Base-by-base conservation (phyloP, 2,329 filamentous ascomycete species). In the Fusarium haematococcum region DNA sequence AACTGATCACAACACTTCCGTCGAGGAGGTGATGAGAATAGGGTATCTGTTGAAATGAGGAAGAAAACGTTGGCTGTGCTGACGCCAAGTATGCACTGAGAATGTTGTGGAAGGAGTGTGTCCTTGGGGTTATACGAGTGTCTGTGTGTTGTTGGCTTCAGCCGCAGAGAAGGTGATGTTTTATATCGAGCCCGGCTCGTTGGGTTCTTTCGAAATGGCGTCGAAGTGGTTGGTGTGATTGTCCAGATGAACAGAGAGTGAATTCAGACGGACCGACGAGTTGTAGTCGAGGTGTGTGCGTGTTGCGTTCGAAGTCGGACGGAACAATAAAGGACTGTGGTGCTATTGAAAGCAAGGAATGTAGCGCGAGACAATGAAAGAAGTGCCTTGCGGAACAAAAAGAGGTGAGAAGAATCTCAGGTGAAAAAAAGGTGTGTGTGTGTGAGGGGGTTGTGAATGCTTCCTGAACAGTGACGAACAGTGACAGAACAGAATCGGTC, bases 211-310 rank as follows among this genome's bases (percentile, higher is more conserved):
- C 18, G 57, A 64, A 39, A 62, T 11, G 45, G n/a, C 35, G 68
- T 67, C 61, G 58, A 57, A 52, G 23, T 41, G 33, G 33, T 32
- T 57, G 37, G 43, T 71, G 48, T 71, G 48, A 41, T 63, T 75
- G 72, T 75, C 75, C 71, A 30, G 71, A 60, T 72, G 71, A 74
- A 72, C 71, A 50, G 27, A 30, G 48, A 75, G 65, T 74, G 72
- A 74, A 67, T 74, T 63, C 23, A n/a, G 50, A 39, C 32, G 59
- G 58, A 63, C 68, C 64, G 63, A 60, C 13, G 62, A 60, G 64
- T 65, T 71, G 60, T 50, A 20, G 58, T 69, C 45, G 71, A 69
- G 63, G 67, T 70, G 58, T 52, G 48, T 20, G 50, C 20, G 50
- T 56, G 52, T 56, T 35, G 43, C n/a, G 58, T 41, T 63, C 39